These are phyloP conservation scores for Physaria fendleri DNA, from an alignment of 345 rosid genomes.

Conservation along the genomic window DNA sequence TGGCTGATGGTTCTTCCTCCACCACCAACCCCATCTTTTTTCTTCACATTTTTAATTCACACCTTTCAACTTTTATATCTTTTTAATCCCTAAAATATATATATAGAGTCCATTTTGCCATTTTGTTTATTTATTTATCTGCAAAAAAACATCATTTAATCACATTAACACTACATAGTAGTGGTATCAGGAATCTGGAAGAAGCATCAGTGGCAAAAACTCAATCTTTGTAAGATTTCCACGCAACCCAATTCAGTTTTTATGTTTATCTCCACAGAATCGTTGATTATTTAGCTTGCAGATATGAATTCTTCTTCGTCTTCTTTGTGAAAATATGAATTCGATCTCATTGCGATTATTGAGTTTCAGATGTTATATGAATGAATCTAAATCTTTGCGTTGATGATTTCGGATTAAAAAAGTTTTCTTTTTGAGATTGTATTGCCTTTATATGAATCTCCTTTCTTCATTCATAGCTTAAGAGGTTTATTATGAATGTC, in stretches of 20 bases:
- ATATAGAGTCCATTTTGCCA: constrained; percentile 20
- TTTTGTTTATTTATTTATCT: constrained; percentile 4
- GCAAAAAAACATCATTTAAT: too few relatives aligned
- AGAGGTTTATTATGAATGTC: neutral
- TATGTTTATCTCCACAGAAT: neutral
- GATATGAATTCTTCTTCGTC: neutral
- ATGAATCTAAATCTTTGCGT: constrained; percentile 5
- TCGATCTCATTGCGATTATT: constrained; percentile 15
- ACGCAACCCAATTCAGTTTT: neutral
- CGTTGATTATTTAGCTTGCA: neutral
- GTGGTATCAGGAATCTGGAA: constrained; percentile 26
- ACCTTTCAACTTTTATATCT: neutral
- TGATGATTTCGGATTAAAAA: neutral
- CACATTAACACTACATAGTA: constrained; percentile 6
- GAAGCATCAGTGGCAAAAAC: constrained; percentile 19
- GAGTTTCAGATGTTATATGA: neutral
- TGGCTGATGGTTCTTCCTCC: constrained; percentile 44
- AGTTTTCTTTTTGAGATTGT: constrained; percentile 10
- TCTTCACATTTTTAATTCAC: neutral
- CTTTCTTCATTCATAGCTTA: neutral
- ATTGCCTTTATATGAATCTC: neutral
- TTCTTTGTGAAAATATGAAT: neutral
- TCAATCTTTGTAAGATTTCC: constrained; percentile 30
- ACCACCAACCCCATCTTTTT: constrained; percentile 37
- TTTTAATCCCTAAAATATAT: neutral